These are phyloP conservation scores for Hypomyces rosellus DNA, from an alignment of 2,329 filamentous ascomycete species.

Conservation along the genomic window DNA sequence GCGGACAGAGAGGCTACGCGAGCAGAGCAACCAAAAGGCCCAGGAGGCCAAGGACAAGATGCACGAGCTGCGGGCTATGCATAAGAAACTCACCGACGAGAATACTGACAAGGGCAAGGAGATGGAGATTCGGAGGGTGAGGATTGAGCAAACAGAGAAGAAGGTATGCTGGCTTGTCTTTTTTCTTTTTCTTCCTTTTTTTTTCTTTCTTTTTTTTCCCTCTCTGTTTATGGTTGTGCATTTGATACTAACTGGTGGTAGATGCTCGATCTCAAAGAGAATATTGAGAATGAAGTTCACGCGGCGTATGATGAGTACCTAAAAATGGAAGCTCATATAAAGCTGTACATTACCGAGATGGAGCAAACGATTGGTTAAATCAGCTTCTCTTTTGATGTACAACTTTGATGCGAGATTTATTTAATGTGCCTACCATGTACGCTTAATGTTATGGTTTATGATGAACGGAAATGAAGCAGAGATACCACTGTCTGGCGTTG, in stretches of 20 bases:
- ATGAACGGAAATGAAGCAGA: slow-evolving; percentile 12
- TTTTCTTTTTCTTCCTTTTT: not conserved
- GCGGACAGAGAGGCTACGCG: slow-evolving; percentile 75
- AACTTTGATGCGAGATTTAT: slow-evolving; percentile 6
- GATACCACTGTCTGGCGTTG: slow-evolving; percentile 39
- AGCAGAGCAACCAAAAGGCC: slow-evolving; percentile 75
- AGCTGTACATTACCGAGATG: slow-evolving; percentile 98
- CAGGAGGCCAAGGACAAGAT: slow-evolving; percentile 77
- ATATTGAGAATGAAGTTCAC: slow-evolving; percentile 91
- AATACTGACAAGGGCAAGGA: slow-evolving; percentile 80
- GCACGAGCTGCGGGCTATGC: slow-evolving; percentile 77
- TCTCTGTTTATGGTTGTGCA: not conserved
- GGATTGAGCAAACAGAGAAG: slow-evolving; percentile 97
- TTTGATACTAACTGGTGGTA: slow-evolving; percentile 31
- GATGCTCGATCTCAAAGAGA: slow-evolving; percentile 98
- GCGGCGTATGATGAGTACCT: slow-evolving; percentile 88
- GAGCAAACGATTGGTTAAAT: slow-evolving; percentile 65
- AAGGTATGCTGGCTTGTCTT: slow-evolving; percentile 55
- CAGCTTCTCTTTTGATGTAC: too few relatives aligned
- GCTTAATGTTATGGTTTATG: not conserved
- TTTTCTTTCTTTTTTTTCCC: not conserved
- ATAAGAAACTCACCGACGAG: slow-evolving; percentile 78
- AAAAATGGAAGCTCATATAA: slow-evolving; percentile 96
- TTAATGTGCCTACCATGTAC: not conserved
- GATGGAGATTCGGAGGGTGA: slow-evolving; percentile 84